These are phyloP conservation scores for Geum urbanum DNA, from an alignment of 306 rosid species.

Conservation along the genomic window DNA sequence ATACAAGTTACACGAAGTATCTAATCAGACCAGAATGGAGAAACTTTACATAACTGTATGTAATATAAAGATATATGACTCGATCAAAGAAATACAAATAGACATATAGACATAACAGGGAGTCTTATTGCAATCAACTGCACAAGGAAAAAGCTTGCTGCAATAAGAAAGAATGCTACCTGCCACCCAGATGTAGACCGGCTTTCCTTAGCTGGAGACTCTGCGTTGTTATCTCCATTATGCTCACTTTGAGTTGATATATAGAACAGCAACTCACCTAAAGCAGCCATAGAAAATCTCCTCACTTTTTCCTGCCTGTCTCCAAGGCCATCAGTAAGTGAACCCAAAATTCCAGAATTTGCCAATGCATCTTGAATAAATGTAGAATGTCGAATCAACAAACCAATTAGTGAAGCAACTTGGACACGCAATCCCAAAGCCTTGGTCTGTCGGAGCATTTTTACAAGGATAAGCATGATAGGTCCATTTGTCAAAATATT, in stretches of 20 bases:
- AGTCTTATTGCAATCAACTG: conserved; percentile 19
- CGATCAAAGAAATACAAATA: neutral
- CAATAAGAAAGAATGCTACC: conserved; percentile 44
- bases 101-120: conserved; percentile 16
- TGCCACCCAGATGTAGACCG: conserved; percentile 70
- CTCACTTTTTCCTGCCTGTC: conserved; percentile 94
- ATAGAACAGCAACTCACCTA: conserved; percentile 90
- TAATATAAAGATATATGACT: neutral
- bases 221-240: conserved; percentile 53
- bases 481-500: conserved; percentile 97
- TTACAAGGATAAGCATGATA: conserved; percentile 81
- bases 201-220: conserved; percentile 77
- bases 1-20: neutral
- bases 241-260: conserved; percentile 85
- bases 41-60: neutral
- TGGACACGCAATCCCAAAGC: conserved; percentile 82
- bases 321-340: conserved; percentile 85
- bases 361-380: conserved; percentile 77
- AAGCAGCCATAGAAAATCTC: conserved; percentile 97
- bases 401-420: conserved; percentile 88
- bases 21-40: neutral
- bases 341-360: conserved; percentile 78
- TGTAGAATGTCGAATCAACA: conserved; percentile 88
- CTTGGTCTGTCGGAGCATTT: conserved; percentile 83
- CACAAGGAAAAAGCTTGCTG: conserved; percentile 21